Percentiles rank a stretch among this genome's conserved stretches.
Conservation (phyloP, 192 early-diverging fungal genomes). For the Coemansia sp. region DNA sequence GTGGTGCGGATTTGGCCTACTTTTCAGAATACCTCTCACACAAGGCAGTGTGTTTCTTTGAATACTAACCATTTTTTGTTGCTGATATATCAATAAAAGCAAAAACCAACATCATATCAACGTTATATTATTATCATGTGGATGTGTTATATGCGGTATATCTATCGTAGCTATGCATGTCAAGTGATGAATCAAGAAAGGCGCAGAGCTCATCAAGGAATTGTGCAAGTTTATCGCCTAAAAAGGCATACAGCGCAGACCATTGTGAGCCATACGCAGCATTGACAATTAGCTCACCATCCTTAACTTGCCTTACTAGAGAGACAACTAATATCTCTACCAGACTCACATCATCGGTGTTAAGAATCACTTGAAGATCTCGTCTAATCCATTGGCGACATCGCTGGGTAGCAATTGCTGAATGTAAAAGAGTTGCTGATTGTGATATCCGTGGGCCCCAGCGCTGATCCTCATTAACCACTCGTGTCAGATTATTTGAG, state of each 20-base stretch:
- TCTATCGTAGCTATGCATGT: conserved; percentile 33
- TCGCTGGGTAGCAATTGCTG: conserved; percentile 9
- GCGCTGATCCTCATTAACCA: neutral
- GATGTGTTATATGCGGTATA: conserved; percentile 29
- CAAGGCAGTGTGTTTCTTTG: conserved; percentile 17
- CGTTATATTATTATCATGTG: neutral
- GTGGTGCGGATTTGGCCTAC: neutral
- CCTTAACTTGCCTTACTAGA: conserved; percentile 1
- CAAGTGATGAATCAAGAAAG: conserved; percentile 32
- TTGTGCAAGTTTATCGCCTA: conserved; percentile 11
- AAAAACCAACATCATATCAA: neutral
- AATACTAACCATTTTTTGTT: neutral
- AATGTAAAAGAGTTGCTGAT: neutral
- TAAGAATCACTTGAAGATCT: conserved; percentile 28
- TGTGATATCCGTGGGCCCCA: conserved; percentile 5
- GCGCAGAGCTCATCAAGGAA: conserved; percentile 32
- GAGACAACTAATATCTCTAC: conserved; percentile 23
- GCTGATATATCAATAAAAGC: neutral
- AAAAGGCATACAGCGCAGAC: neutral
- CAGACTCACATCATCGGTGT: conserved; percentile 10
- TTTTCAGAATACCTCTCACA: conserved; percentile 15
- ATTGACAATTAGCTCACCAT: neutral
- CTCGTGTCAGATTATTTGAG: conserved; percentile 14
- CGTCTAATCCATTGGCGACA: conserved; percentile 33
- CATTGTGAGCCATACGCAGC: neutral